These are phyloP conservation scores for Chlorokybus atmophyticus DNA, from an alignment of 139 green algal genomes.

Conservation along the genomic window DNA sequence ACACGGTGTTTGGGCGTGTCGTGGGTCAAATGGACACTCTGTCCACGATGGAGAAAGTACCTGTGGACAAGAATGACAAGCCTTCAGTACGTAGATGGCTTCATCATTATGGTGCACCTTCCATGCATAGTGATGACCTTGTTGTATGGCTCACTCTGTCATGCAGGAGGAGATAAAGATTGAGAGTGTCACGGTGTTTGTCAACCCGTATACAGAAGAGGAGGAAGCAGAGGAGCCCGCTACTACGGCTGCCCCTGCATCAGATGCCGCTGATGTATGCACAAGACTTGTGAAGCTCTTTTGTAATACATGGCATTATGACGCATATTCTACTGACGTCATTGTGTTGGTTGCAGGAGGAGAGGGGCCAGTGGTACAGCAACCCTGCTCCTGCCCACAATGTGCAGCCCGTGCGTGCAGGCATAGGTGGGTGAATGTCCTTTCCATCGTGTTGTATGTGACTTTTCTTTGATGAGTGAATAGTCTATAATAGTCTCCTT, in stretches of 20 bases:
- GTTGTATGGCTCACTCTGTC: too few relatives aligned
- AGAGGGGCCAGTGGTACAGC: neutral
- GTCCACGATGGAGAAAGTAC: conserved; percentile 63
- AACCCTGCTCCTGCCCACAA: neutral
- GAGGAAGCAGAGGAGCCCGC: conserved; percentile 15
- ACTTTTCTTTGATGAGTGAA: too few relatives aligned
- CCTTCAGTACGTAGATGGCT: too few relatives aligned
- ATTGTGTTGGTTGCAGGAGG: neutral
- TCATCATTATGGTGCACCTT: too few relatives aligned
- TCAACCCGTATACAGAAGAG: conserved; percentile 77
- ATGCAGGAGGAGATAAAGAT: conserved; percentile 52
- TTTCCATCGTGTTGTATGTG: too few relatives aligned
- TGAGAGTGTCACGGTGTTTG: conserved; percentile 64
- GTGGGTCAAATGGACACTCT: conserved; percentile 76
- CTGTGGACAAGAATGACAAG: conserved; percentile 68
- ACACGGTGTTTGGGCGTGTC: conserved; percentile 65
- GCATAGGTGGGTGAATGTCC: too few relatives aligned
- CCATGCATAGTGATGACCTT: too few relatives aligned
- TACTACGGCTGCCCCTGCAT: neutral
- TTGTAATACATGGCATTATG: too few relatives aligned
- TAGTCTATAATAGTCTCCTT: too few relatives aligned
- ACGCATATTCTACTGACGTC: too few relatives aligned
- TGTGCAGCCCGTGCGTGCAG: neutral
- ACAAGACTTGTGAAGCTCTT: too few relatives aligned
- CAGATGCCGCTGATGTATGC: neutral